Evolutionary conservation across 768 basidiomycete genomes (phyloP).

Genomic region (Boletus edulis): DNA sequence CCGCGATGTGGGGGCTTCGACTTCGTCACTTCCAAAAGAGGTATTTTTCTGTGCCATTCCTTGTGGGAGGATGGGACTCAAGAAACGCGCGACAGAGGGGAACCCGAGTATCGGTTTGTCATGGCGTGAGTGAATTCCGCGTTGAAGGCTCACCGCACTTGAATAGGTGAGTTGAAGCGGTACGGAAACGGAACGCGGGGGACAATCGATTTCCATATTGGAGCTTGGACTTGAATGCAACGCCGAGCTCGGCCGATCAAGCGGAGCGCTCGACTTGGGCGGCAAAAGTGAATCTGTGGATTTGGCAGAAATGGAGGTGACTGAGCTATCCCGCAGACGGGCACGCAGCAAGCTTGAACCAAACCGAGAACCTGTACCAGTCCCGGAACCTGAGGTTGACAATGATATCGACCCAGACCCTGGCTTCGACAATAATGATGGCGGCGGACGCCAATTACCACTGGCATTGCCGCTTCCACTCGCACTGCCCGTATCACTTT

Average conservation of each 20-base stretch:
- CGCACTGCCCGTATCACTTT: constrained; percentile 10
- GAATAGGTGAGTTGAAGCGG: constrained; percentile 13
- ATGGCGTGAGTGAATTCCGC: background rate
- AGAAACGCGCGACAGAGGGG: constrained; percentile 20
- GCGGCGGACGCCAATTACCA: constrained; percentile 6
- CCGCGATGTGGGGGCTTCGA: constrained; percentile 8
- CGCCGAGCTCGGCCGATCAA: constrained; percentile 6
- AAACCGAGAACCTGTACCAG: constrained; percentile 23
- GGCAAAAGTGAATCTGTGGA: constrained; percentile 19
- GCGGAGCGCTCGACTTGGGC: background rate
- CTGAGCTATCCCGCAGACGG: constrained; percentile 29
- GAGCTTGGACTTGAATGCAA: constrained; percentile 3
- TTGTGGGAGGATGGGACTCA: constrained; percentile 13
- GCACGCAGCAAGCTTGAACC: constrained; percentile 21
- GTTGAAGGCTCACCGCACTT: background rate
- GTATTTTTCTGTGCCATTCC: background rate
- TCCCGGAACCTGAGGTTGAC: constrained; percentile 24
- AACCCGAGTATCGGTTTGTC: constrained; percentile 8
- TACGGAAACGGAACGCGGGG: constrained; percentile 17
- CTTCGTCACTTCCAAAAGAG: constrained; percentile 1
- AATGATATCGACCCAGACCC: constrained; percentile 22
- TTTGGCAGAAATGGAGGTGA: constrained; percentile 27
- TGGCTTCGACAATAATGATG: constrained; percentile 18
- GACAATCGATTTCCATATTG: constrained; percentile 29
- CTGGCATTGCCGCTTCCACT: constrained; percentile 14